Percentiles rank a stretch among this genome's conserved stretches.
Evolutionary conservation across 2,329 filamentous ascomycete species (phyloP).

Genomic region (Phoma sp.): DNA sequence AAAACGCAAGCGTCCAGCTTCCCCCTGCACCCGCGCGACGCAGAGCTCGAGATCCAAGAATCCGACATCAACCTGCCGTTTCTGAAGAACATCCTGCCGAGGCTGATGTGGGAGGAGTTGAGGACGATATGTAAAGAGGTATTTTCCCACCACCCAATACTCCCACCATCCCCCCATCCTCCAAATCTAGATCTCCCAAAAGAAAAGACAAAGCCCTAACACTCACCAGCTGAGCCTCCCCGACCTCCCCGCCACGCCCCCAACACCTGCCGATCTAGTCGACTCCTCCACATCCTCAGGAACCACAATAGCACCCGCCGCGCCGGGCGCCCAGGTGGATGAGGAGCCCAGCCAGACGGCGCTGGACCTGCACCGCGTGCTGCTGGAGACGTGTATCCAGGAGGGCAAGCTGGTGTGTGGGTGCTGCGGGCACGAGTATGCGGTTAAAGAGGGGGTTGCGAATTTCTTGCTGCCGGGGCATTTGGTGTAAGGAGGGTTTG

Average conservation of each 20-base stretch:
- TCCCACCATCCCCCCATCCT: too few species aligned
- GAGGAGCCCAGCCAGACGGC: conserved; percentile 65
- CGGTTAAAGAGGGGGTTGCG: conserved; percentile 92
- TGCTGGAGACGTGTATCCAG: conserved; percentile 88
- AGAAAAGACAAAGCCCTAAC: not conserved
- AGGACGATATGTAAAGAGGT: conserved; percentile 79
- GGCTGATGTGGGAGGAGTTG: conserved; percentile 87
- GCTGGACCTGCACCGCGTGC: conserved; percentile 77
- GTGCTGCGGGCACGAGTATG: conserved; percentile 92
- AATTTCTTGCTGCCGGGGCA: conserved; percentile 96
- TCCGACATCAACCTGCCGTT: conserved; percentile 81
- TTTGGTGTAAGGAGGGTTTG: conserved; percentile 63
- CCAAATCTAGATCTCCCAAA: not conserved
- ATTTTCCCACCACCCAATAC: conserved; percentile 1
- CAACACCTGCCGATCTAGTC: conserved; percentile 43
- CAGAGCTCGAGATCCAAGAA: conserved; percentile 85
- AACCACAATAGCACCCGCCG: conserved; percentile 50
- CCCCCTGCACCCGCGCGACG: conserved; percentile 90
- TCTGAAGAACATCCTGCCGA: conserved; percentile 81
- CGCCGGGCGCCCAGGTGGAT: conserved; percentile 56
- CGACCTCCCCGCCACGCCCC: conserved; percentile 61
- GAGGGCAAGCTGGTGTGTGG: conserved; percentile 90
- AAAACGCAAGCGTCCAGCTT: conserved; percentile 81
- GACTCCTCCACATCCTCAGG: conserved; percentile 11
- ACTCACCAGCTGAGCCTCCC: conserved; percentile 75